These are phyloP conservation scores for Lecanicillium sp. DNA, from an alignment of 2,329 filamentous ascomycete species.

Conservation along the genomic window DNA sequence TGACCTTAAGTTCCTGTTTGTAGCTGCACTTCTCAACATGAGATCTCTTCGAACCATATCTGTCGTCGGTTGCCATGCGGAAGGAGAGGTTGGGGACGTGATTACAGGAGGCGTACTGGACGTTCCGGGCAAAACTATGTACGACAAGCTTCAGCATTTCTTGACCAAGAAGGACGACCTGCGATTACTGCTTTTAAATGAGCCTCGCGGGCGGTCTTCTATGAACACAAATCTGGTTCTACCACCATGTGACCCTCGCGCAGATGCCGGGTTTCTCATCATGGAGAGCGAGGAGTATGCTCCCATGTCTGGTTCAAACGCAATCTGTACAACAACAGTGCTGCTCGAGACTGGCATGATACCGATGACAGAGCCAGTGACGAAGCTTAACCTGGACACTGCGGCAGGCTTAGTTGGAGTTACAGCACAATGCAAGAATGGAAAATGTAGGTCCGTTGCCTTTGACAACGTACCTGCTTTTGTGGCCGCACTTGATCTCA, in stretches of 20 bases:
- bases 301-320: slow-evolving; percentile 37
- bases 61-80: slow-evolving; percentile 32
- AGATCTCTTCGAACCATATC: slow-evolving; percentile 20
- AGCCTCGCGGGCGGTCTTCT: slow-evolving; percentile 37
- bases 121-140: slow-evolving; percentile 38
- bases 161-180: slow-evolving; percentile 32
- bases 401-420: slow-evolving; percentile 37
- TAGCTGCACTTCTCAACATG: too few relatives aligned
- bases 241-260: slow-evolving; percentile 36
- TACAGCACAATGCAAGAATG: slow-evolving; percentile 34
- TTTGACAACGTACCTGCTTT: slow-evolving; percentile 42
- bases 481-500: slow-evolving; percentile 32
- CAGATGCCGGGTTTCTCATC: slow-evolving; percentile 40
- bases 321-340: slow-evolving; percentile 37
- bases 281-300: slow-evolving; percentile 40
- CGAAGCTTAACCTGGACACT: slow-evolving; percentile 35
- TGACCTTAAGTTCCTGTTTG: too few relatives aligned
- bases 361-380: slow-evolving; percentile 38
- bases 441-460: slow-evolving; percentile 37
- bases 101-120: slow-evolving; percentile 42
- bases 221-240: slow-evolving; percentile 36
- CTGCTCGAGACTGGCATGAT: slow-evolving; percentile 43
- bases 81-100: slow-evolving; percentile 43
- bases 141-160: slow-evolving; percentile 40
- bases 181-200: slow-evolving; percentile 38